phyloP scores from a whole-genome alignment of 225 moss, liverwort and hornwort genomes.

The Ulota crispa region DNA sequence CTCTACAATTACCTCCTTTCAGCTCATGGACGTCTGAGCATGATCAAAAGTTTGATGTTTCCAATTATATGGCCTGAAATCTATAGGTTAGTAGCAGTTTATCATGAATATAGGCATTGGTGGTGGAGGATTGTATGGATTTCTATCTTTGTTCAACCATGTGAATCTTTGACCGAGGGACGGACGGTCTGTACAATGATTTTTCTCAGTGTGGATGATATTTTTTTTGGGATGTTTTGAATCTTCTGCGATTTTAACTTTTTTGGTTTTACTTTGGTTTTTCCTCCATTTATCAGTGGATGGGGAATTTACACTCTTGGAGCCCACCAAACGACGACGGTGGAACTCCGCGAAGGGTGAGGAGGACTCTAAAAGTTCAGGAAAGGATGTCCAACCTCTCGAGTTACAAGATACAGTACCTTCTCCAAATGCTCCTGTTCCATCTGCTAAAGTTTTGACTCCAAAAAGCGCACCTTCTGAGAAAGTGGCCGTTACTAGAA shows the following conservation, averaged over 20 bases:
- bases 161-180: not conserved
- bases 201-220: not conserved
- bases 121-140: not conserved
- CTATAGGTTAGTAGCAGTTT: not conserved
- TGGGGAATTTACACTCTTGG: conserved; percentile 59
- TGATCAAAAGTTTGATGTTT: not conserved
- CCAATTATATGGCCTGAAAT: not conserved
- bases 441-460: conserved; percentile 50
- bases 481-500: conserved; percentile 68
- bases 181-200: not conserved
- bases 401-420: conserved; percentile 51
- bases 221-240: not conserved
- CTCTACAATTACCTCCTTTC: not conserved
- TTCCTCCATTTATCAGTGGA: conserved; percentile 34
- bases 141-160: not conserved
- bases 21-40: not conserved
- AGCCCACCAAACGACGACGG: conserved; percentile 91
- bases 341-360: conserved; percentile 83
- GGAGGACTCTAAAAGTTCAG: conserved; percentile 47
- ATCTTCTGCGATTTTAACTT: not conserved
- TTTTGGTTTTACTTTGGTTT: not conserved
- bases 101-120: not conserved
- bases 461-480: conserved; percentile 61
- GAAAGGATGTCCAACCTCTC: conserved; percentile 46
- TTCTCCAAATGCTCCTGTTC: conserved; percentile 35